phyloP scores from a whole-genome alignment of 306 rosid genomes.

The Pterocarpus santalinus region DNA sequence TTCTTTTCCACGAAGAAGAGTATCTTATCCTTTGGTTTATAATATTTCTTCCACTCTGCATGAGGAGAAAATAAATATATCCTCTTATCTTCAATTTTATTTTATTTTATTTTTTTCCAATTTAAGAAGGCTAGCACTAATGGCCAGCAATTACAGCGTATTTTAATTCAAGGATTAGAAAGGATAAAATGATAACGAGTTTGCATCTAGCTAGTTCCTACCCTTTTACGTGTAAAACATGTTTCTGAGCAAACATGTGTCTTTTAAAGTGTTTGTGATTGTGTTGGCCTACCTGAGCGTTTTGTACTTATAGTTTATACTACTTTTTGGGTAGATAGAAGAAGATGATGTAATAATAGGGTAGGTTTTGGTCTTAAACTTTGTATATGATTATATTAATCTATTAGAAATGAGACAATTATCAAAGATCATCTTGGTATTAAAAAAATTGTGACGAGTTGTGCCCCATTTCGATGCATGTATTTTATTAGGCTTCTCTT shows the following conservation, averaged over 20 bases:
- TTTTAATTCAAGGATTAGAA: constrained; percentile 37
- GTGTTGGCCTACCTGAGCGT: constrained; percentile 29
- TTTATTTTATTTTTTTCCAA: background rate
- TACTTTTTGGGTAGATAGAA: constrained; percentile 30
- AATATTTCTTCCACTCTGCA: background rate
- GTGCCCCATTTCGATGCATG: constrained; percentile 47
- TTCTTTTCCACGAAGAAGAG: background rate
- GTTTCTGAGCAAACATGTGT: background rate
- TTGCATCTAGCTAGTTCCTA: constrained; percentile 35
- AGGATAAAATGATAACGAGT: constrained; percentile 37
- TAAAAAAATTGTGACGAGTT: constrained; percentile 44
- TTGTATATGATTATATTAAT: constrained; percentile 30
- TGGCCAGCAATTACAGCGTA: constrained; percentile 23
- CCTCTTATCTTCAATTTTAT: background rate
- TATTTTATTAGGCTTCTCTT: constrained; percentile 12
- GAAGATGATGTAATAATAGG: constrained; percentile 40
- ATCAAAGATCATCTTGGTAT: constrained; percentile 27
- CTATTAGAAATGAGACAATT: constrained; percentile 36
- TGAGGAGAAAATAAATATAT: background rate
- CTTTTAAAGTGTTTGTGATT: constrained; percentile 4
- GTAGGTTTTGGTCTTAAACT: constrained; percentile 52
- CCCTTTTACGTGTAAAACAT: constrained; percentile 2
- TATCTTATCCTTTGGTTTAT: background rate
- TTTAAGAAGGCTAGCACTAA: constrained; percentile 6
- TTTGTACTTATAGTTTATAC: constrained; percentile 1